Percentiles rank a stretch among this genome's conserved stretches.
These are phyloP conservation scores for Alternaria sp. DNA, from an alignment of 2,329 filamentous ascomycete species.

Conservation along the genomic window DNA sequence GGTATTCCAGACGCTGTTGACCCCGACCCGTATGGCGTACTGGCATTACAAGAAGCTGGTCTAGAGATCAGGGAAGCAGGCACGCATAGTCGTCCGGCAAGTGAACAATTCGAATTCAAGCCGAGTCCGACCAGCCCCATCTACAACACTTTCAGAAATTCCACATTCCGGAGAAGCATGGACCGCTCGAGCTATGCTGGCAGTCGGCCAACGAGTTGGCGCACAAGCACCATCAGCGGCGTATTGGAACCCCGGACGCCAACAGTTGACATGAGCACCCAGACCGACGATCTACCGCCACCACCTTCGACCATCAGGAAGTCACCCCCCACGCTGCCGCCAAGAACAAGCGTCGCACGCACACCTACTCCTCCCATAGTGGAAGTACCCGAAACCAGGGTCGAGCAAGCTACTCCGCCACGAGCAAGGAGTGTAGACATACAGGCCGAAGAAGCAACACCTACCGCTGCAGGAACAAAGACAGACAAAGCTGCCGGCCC, in stretches of 20 bases:
- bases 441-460: slow-evolving; percentile 10
- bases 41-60: slow-evolving; percentile 88
- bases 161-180: slow-evolving; percentile 69
- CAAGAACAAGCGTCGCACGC: slow-evolving; percentile 24
- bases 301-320: slow-evolving; percentile 29
- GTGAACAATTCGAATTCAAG: slow-evolving; percentile 82
- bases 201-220: slow-evolving; percentile 71
- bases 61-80: slow-evolving; percentile 92
- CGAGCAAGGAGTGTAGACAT: slow-evolving; percentile 11
- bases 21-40: slow-evolving; percentile 89
- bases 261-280: slow-evolving; percentile 51
- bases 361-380: slow-evolving; percentile 34
- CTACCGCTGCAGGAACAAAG: not conserved
- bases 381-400: slow-evolving; percentile 45
- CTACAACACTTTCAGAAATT: slow-evolving; percentile 63
- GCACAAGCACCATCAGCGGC: slow-evolving; percentile 71
- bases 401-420: slow-evolving; percentile 24
- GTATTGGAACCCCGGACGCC: slow-evolving; percentile 65
- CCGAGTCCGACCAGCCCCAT: slow-evolving; percentile 77
- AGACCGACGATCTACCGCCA: slow-evolving; percentile 26
- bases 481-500: not conserved
- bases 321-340: slow-evolving; percentile 31
- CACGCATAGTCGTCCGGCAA: slow-evolving; percentile 72
- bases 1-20: slow-evolving; percentile 81
- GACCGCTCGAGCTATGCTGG: slow-evolving; percentile 67